Evolutionary conservation across 1,284 basidiomycete genomes (phyloP).

Genomic region (Neonothopanus nambi): DNA sequence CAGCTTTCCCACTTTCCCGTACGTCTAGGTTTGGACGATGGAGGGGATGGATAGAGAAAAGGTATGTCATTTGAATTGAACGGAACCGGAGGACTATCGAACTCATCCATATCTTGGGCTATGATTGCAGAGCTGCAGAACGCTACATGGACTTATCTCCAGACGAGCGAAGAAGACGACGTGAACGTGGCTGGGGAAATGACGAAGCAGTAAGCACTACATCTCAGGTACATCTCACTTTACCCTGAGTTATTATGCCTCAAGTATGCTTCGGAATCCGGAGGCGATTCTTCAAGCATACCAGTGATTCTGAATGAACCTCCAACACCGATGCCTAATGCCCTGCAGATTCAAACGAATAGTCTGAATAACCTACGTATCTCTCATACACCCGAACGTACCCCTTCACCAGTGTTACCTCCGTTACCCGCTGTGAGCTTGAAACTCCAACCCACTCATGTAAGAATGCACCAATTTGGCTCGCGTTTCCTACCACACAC

Average conservation of each 20-base stretch:
- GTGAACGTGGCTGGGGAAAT: constrained; percentile 68
- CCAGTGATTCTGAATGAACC: constrained; percentile 25
- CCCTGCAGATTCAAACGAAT: constrained; percentile 48
- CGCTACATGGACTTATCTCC: constrained; percentile 66
- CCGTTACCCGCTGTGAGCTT: constrained; percentile 51
- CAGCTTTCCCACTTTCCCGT: constrained; percentile 16
- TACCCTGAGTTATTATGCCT: background rate
- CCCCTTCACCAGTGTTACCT: constrained; percentile 36
- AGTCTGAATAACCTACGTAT: constrained; percentile 29
- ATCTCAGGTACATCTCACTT: background rate
- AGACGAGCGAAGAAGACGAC: constrained; percentile 56
- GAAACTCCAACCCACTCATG: constrained; percentile 55
- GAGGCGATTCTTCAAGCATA: constrained; percentile 1
- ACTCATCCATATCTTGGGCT: background rate
- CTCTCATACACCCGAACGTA: constrained; percentile 28
- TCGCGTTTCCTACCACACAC: constrained; percentile 83
- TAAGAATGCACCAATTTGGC: constrained; percentile 73
- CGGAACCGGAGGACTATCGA: constrained; percentile 8
- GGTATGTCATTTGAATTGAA: constrained; percentile 41
- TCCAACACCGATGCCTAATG: constrained; percentile 18
- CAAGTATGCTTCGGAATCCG: constrained; percentile 3
- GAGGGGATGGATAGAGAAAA: constrained; percentile 84
- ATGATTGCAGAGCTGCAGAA: constrained; percentile 67
- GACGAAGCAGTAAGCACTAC: constrained; percentile 23
- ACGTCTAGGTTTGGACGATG: constrained; percentile 71